phyloP scores from a whole-genome alignment of 164 flowering plant species.

The Tetrastigma voinierianum region DNA sequence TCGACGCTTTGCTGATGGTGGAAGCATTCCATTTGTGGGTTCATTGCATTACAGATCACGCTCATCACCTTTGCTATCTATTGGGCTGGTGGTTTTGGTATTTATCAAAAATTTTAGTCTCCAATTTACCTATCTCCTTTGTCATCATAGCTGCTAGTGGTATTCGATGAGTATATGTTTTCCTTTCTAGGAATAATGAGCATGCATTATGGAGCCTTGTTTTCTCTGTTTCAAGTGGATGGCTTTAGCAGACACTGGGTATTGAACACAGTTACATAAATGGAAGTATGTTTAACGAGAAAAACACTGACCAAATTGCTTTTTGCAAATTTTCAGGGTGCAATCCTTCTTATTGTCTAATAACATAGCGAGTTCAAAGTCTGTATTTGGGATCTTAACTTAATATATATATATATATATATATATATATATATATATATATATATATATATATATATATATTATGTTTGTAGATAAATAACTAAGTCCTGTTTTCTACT shows the following conservation, averaged over 20 bases:
- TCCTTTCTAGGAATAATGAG: not conserved
- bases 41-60: constrained; percentile 39
- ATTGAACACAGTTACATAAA: constrained; percentile 1
- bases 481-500: no score
- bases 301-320: constrained; percentile 1
- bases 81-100: constrained; percentile 51
- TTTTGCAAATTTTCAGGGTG: constrained; percentile 35
- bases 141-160: not conserved
- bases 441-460: no score
- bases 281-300: not conserved
- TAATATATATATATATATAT: no score
- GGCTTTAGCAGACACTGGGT: not conserved
- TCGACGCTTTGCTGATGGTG: constrained; percentile 44
- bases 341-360: constrained; percentile 43
- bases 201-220: not conserved
- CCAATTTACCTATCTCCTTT: not conserved
- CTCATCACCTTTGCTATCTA: constrained; percentile 35
- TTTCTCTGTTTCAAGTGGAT: not conserved
- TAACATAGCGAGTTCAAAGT: constrained; percentile 49
- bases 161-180: not conserved
- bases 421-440: no score
- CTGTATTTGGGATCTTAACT: constrained; percentile 11
- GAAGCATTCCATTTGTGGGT: constrained; percentile 33
- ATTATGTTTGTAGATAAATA: not conserved
- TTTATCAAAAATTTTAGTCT: not conserved